phyloP scores from a whole-genome alignment of 148 eudicot species.

The Diospyros kaki region DNA sequence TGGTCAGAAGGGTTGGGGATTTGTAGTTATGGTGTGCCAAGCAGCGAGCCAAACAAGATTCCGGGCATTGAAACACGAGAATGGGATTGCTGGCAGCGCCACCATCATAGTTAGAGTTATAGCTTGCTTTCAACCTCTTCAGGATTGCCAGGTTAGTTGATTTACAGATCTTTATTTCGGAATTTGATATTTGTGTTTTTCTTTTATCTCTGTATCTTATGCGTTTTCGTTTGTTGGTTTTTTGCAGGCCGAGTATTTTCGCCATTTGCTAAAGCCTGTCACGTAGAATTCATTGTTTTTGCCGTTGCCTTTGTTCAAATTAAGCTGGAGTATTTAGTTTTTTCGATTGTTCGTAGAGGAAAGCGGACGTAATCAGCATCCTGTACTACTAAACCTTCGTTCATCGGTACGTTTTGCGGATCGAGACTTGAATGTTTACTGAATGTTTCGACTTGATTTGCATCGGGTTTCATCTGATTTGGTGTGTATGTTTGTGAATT shows the following conservation, averaged over 20 bases:
- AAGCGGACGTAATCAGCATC: conserved; percentile 29
- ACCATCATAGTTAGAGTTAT: conserved; percentile 90
- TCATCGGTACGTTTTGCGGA: conserved; percentile 32
- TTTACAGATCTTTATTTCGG: neutral
- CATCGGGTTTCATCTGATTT: neutral
- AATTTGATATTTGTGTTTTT: conserved; percentile 2
- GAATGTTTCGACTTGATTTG: neutral
- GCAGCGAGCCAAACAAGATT: conserved; percentile 95
- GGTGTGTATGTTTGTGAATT: neutral
- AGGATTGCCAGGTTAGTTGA: conserved; percentile 79
- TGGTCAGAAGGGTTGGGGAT: conserved; percentile 19
- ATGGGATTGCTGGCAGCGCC: conserved; percentile 79
- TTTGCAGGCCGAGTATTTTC: conserved; percentile 96
- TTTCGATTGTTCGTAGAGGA: conserved; percentile 38
- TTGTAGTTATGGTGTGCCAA: conserved; percentile 99
- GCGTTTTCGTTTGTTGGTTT: conserved; percentile 12
- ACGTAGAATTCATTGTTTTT: conserved; percentile 59
- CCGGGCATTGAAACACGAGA: conserved; percentile 85
- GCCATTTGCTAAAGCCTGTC: conserved; percentile 90
- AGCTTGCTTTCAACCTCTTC: conserved; percentile 93
- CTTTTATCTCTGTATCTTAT: conserved; percentile 11
- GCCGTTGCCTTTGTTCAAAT: conserved; percentile 31
- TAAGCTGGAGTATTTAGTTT: conserved; percentile 47
- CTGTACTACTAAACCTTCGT: conserved; percentile 15
- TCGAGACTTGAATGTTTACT: neutral